Base-by-base conservation (phyloP, 306 rosid genomes). In the Lathyrus tuberosus region DNA sequence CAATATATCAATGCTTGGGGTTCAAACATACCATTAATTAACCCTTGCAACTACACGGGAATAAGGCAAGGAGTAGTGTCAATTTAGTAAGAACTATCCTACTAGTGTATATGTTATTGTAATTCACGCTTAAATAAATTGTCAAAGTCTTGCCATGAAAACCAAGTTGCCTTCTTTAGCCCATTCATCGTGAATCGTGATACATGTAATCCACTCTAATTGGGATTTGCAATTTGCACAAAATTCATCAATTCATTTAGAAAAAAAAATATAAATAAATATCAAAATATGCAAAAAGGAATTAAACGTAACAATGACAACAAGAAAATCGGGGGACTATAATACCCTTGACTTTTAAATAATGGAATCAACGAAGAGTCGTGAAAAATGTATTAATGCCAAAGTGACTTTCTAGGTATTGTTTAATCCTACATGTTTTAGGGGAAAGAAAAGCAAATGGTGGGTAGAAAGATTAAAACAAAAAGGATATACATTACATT, bases 121-220 rank as follows among this genome's bases (percentile, higher is more conserved):
- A 60, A 60, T 61, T 49, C 67, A 70, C 71, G 60, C 66, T 11
- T 62, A 22, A 20, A 7, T 44, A 69, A 70, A 77, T 18, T 49
- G 47, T 47, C 69, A 13, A 30, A 56, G 20, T 2, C 48, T 46
- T 40, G 49, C 57, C 70, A 15, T 77, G 46, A 69, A 77, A 77
- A 56, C 26, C 31, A 48, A 8, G 2, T 47, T 67, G 13, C 62
- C 69, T 56, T 74, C 46, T 51, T 56, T 30, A 5, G 47, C 33
- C 15, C 28, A 43, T 70, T n/a, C 68, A 16, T 75, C 68, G 73
- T 65, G 49, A 74, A 41, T 54, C 47, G 72, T 12, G 41, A 60
- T 37, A 12, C 56, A 67, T 33, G 8, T 20, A 44, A 54, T 4
- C 15, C 43, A 15, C 35, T 63, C 38, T 42, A 63, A 63, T 63